phyloP scores from a whole-genome alignment of 345 rosid species.

The Salix brachista region DNA sequence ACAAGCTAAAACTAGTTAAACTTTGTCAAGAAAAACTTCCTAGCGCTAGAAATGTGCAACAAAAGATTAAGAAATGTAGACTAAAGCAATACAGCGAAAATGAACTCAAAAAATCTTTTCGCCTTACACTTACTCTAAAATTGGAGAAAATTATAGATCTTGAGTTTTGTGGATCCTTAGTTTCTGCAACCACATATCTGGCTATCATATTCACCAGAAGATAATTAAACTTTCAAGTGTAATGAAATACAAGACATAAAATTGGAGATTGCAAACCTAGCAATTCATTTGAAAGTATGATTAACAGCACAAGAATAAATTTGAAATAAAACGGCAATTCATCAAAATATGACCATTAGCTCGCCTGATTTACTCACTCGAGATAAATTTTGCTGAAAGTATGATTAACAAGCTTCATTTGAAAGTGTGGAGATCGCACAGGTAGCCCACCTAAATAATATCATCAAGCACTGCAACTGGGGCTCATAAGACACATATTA shows the following conservation, averaged over 20 bases:
- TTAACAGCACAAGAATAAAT: too few species aligned
- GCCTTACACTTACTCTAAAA: slow-evolving; percentile 98
- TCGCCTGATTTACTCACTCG: too few species aligned
- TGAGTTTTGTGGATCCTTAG: slow-evolving; percentile 62
- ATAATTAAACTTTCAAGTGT: background rate
- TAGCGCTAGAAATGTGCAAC: slow-evolving; percentile 9
- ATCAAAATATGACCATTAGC: too few species aligned
- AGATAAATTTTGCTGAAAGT: too few species aligned
- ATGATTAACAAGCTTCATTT: too few species aligned
- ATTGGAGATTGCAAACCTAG: background rate
- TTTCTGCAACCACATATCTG: slow-evolving; percentile 45
- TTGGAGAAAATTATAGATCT: slow-evolving; percentile 93
- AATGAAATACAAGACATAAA: background rate
- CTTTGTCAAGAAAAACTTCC: too few species aligned
- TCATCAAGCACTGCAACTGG: too few species aligned
- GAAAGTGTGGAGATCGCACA: too few species aligned
- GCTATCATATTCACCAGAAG: background rate
- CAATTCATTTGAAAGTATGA: background rate
- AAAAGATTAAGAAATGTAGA: slow-evolving; percentile 14
- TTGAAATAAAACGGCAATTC: too few species aligned
- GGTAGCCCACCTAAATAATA: too few species aligned
- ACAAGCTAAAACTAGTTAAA: slow-evolving; percentile 87
- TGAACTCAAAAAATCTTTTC: slow-evolving; percentile 10
- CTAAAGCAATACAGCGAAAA: background rate
- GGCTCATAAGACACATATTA: too few species aligned